phyloP scores from a whole-genome alignment of 2,329 filamentous ascomycete species.

The Clarireedia sp. region DNA sequence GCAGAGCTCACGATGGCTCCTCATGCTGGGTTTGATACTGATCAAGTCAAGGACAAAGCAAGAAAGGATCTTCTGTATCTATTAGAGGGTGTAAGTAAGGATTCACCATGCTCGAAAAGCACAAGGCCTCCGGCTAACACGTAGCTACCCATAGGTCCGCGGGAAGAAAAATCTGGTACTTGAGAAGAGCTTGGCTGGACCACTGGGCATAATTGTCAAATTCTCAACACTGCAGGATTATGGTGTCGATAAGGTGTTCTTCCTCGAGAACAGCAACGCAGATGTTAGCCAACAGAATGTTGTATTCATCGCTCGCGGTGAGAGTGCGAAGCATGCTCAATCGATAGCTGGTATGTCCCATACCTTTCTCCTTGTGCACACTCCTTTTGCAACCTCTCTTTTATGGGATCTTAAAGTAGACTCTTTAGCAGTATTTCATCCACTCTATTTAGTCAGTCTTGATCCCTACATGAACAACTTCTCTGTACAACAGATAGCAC shows the following conservation, averaged over 20 bases:
- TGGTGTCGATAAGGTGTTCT: conserved; percentile 95
- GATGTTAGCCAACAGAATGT: conserved; percentile 93
- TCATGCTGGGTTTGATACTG: conserved; percentile 62
- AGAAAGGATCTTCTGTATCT: conserved; percentile 84
- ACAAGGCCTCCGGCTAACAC: conserved; percentile 28
- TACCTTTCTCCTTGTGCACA: neutral
- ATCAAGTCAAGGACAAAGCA: conserved; percentile 71
- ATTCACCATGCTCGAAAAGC: conserved; percentile 15
- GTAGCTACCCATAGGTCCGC: conserved; percentile 58
- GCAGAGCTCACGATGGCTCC: conserved; percentile 59
- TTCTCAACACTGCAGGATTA: conserved; percentile 94
- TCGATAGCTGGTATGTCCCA: conserved; percentile 69
- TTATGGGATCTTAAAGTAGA: conserved; percentile 51
- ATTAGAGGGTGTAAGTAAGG: conserved; percentile 80
- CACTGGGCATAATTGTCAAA: conserved; percentile 85
- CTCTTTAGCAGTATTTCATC: conserved; percentile 41
- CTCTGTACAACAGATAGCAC: conserved; percentile 25
- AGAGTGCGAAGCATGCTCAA: conserved; percentile 77
- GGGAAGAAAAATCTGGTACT: conserved; percentile 98
- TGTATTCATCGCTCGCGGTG: conserved; percentile 84
- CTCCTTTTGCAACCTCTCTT: neutral
- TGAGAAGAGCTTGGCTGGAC: conserved; percentile 81
- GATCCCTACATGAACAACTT: conserved; percentile 41
- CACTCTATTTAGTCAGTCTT: conserved; percentile 51
- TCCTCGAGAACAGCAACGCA: conserved; percentile 90